Conservation (phyloP, 345 rosid species). For the Excoecaria agallocha region DNA sequence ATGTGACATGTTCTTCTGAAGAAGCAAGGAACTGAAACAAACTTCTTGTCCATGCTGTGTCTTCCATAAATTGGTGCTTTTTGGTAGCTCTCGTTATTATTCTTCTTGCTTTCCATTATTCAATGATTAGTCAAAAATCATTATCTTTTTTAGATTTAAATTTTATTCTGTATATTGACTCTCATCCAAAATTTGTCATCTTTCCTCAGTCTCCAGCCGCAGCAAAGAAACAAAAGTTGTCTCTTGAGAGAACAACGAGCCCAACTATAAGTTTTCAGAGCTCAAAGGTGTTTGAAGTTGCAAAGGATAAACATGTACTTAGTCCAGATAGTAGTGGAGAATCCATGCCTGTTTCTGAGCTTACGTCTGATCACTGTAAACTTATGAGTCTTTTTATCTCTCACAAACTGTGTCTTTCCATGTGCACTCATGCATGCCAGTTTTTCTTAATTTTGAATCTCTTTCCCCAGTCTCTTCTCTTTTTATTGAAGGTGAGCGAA, state of each 20-base stretch:
- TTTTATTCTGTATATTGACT: not conserved
- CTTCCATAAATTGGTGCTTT: not conserved
- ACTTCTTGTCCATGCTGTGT: not conserved
- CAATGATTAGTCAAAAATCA: not conserved
- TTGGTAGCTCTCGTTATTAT: not conserved
- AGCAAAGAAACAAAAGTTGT: constrained; percentile 34
- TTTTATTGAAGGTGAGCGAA: no score
- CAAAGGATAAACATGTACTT: constrained; percentile 24
- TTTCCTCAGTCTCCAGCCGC: constrained; percentile 30
- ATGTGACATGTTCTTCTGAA: not conserved
- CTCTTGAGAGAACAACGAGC: constrained; percentile 17
- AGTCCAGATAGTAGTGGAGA: constrained; percentile 26
- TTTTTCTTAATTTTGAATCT: not conserved
- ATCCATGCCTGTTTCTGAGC: constrained; percentile 11
- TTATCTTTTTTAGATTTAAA: not conserved
- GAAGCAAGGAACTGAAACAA: not conserved
- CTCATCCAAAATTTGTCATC: not conserved
- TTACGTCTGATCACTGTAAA: constrained; percentile 19
- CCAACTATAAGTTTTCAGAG: constrained; percentile 20
- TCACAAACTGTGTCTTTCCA: constrained; percentile 3
- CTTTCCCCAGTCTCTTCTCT: no score
- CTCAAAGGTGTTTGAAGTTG: constrained; percentile 21
- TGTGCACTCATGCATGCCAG: not conserved
- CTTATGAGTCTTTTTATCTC: constrained; percentile 9
- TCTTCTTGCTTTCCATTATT: not conserved